A percentile compares a stretch with the other conserved stretches of the same genome.
Evolutionary conservation across 768 basidiomycete genomes (phyloP).

Genomic region (Mycena filopes): DNA sequence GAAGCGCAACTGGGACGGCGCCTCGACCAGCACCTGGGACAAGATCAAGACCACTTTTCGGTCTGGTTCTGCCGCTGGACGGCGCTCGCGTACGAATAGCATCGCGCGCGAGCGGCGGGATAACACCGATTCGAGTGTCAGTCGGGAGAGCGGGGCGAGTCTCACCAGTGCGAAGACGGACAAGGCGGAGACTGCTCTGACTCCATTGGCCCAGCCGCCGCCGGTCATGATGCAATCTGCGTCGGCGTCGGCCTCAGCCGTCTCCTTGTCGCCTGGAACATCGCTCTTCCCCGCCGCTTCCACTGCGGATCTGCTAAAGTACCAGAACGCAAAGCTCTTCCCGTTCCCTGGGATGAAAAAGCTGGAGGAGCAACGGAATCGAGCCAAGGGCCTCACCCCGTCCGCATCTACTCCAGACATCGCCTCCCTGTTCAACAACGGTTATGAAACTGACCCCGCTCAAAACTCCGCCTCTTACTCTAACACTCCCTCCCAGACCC

Average conservation of each 20-base stretch:
- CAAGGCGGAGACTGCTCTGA: slow-evolving; percentile 53
- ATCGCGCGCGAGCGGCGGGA: slow-evolving; percentile 75
- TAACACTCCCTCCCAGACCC: slow-evolving; percentile 59
- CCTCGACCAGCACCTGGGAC: slow-evolving; percentile 73
- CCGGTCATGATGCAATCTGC: slow-evolving; percentile 66
- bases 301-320: slow-evolving; percentile 75
- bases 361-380: slow-evolving; percentile 78
- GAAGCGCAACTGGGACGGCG: slow-evolving; percentile 67
- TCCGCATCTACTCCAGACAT: slow-evolving; percentile 59
- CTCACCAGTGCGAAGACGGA: slow-evolving; percentile 71
- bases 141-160: slow-evolving; percentile 82
- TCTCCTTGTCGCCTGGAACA: slow-evolving; percentile 69
- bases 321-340: slow-evolving; percentile 83
- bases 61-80: slow-evolving; percentile 72
- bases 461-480: slow-evolving; percentile 60
- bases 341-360: slow-evolving; percentile 90
- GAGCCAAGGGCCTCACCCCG: slow-evolving; percentile 60
- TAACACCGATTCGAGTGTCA: slow-evolving; percentile 77
- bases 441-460: slow-evolving; percentile 59
- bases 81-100: slow-evolving; percentile 85
- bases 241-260: slow-evolving; percentile 78
- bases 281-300: slow-evolving; percentile 86
- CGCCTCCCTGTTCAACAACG: slow-evolving; percentile 52
- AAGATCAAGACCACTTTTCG: slow-evolving; percentile 78
- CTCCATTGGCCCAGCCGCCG: slow-evolving; percentile 51